phyloP scores from a whole-genome alignment of 371 early-diverging fungal genomes.

The Haplosporangium sp. region DNA sequence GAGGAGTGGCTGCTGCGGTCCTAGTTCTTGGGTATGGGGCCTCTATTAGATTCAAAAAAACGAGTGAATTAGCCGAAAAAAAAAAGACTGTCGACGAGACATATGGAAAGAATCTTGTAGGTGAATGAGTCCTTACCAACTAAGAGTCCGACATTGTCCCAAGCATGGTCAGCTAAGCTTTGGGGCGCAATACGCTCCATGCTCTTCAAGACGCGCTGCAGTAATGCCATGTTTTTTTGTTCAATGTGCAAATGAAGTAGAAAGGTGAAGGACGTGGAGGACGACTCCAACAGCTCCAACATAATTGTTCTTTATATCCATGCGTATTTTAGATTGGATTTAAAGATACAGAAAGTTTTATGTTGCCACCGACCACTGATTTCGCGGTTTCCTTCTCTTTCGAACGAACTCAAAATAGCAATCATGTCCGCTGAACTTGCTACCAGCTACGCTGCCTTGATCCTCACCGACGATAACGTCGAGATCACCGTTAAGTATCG shows the following conservation, averaged over 20 bases:
- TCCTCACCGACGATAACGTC: slow-evolving; percentile 97
- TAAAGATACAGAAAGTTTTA: background rate
- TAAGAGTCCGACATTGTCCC: slow-evolving; percentile 98
- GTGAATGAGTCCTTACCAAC: slow-evolving; percentile 65
- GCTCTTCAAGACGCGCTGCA: slow-evolving; percentile 56
- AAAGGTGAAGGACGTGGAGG: background rate
- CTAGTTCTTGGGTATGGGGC: slow-evolving; percentile 74
- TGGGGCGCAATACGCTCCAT: slow-evolving; percentile 93
- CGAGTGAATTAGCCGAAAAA: background rate
- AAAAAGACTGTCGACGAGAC: too few species aligned
- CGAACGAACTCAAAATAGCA: slow-evolving; percentile 22
- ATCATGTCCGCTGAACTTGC: slow-evolving; percentile 81
- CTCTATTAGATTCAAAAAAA: slow-evolving; percentile 55
- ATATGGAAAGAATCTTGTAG: background rate
- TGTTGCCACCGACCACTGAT: background rate
- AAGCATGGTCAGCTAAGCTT: slow-evolving; percentile 85
- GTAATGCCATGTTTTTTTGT: slow-evolving; percentile 62
- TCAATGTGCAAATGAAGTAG: background rate
- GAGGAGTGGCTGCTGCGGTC: slow-evolving; percentile 43
- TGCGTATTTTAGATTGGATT: background rate
- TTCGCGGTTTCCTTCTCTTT: slow-evolving; percentile 41
- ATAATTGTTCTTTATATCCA: background rate
- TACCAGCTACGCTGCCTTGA: slow-evolving; percentile 96
- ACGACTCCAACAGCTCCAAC: background rate
- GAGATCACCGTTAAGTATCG: slow-evolving; percentile 91